These are phyloP conservation scores for Aspergillus brasiliensis DNA, from an alignment of 2,329 filamentous ascomycete species.

Conservation along the genomic window DNA sequence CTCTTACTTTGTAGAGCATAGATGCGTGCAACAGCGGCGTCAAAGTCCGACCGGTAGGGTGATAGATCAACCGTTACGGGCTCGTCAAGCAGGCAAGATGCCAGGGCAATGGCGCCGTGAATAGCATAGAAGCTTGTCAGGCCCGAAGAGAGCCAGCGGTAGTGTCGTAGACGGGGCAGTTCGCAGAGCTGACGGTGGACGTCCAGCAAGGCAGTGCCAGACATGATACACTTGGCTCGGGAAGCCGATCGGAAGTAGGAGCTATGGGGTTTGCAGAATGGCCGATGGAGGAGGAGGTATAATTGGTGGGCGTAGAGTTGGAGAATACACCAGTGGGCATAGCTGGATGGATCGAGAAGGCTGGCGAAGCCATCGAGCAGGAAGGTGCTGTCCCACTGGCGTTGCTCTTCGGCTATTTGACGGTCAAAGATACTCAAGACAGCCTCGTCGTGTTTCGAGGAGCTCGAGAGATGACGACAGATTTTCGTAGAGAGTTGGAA, in stretches of 20 bases:
- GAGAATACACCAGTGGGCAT: constrained; percentile 32
- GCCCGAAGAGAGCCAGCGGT: constrained; percentile 29
- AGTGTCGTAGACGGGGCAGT: constrained; percentile 22
- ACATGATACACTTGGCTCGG: constrained; percentile 26
- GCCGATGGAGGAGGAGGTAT: constrained; percentile 31
- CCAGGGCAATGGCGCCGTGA: constrained; percentile 29
- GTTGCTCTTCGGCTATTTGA: constrained; percentile 19
- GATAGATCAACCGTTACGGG: too few species aligned
- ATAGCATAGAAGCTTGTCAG: constrained; percentile 31
- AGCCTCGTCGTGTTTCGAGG: too few species aligned
- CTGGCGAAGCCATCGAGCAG: constrained; percentile 18
- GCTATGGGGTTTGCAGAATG: constrained; percentile 12
- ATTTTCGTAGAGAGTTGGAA: constrained; percentile 31
- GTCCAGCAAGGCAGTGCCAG: constrained; percentile 22
- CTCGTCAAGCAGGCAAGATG: constrained; percentile 16
- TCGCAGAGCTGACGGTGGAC: constrained; percentile 27
- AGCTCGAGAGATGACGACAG: constrained; percentile 26
- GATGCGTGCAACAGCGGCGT: too few species aligned
- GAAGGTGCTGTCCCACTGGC: constrained; percentile 20
- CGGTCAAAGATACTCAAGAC: constrained; percentile 21
- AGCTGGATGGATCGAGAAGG: constrained; percentile 22
- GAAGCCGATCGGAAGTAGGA: constrained; percentile 24
- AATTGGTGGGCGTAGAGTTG: constrained; percentile 35
- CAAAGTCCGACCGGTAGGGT: too few species aligned
- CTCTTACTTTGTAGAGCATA: too few species aligned